phyloP scores from a whole-genome alignment of 768 basidiomycete genomes.

The Suillus variegatus region DNA sequence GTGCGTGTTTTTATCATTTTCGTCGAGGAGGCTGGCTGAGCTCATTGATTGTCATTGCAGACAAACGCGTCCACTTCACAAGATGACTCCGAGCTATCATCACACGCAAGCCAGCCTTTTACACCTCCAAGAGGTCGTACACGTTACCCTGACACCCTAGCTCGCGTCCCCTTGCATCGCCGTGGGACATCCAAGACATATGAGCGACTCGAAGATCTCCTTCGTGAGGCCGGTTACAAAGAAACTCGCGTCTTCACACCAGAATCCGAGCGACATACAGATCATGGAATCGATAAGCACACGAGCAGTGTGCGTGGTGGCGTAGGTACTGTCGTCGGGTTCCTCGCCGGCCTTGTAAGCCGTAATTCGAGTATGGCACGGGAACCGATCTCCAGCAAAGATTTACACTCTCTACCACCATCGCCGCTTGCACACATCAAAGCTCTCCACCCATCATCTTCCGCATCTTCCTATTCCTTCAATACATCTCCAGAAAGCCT shows the following conservation, averaged over 20 bases:
- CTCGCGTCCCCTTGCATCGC: constrained; percentile 73
- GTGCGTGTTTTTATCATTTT: neutral
- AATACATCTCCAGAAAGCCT: constrained; percentile 25
- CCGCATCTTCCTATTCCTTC: constrained; percentile 14
- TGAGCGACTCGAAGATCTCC: constrained; percentile 81
- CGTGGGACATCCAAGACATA: constrained; percentile 81
- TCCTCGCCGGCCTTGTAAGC: constrained; percentile 60
- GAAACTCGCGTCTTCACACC: constrained; percentile 91
- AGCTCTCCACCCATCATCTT: constrained; percentile 16
- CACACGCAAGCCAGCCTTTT: constrained; percentile 30
- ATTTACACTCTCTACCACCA: constrained; percentile 23
- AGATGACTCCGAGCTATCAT: constrained; percentile 9
- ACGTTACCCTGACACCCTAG: constrained; percentile 60
- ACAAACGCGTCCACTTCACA: neutral
- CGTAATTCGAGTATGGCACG: constrained; percentile 22
- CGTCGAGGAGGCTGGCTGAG: neutral
- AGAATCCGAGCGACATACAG: constrained; percentile 58
- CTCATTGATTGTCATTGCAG: neutral
- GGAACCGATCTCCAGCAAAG: constrained; percentile 18
- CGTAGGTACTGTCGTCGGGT: constrained; percentile 60
- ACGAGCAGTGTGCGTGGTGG: constrained; percentile 45
- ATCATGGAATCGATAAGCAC: constrained; percentile 17
- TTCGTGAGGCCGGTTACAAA: constrained; percentile 88
- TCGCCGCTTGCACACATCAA: constrained; percentile 24
- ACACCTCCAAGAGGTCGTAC: constrained; percentile 46